Base-by-base conservation (phyloP, 441 rosid species). In the Populus hybrid region DNA sequence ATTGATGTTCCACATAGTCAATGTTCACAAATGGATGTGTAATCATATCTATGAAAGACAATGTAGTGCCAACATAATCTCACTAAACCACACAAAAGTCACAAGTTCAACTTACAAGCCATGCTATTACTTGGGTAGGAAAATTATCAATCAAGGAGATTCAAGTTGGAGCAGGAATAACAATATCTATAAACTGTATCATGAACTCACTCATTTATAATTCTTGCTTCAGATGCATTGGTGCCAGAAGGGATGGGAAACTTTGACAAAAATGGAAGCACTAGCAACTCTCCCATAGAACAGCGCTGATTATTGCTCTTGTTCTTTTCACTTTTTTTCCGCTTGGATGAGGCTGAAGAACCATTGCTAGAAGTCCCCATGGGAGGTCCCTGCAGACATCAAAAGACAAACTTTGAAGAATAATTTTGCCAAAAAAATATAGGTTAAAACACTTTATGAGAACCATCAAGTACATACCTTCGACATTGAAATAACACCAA, bases 251-350 rank as follows among this genome's bases (percentile, higher is more conserved):
- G 95, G 79, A 91, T 82, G 73, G 88, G 85, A 77, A 87, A 91
- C 81, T 90, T 91, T 36, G 95, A 92, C 84, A 94, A 80, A 91
- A 82, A 92, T 69, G 98, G 98, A 87, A 92, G 91, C 85, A 94
- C 97, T 90, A 92, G 75, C 69, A 92, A 82, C 86, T 91, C 98
- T 77, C 98, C 98, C 78, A 92, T 89, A 79, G 89, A 85, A 83
- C 57, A 36, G 70, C 81, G 83, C 79, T 85, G 93, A 78, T 83
- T 85, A 69, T 77, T 83, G 81, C 78, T 85, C 86, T 81, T 91
- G 84, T 84, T 86, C 84, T 87, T 90, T 88, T 89, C 97, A 72
- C 92, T 89, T 81, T 91, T 92, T 85, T 94, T 94, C 78, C 98
- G 92, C 87, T 94, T 94, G 66, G 82, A 81, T 80, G 89, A 85